phyloP scores from a whole-genome alignment of 192 early-diverging fungal genomes.

The Gigaspora rosea region DNA sequence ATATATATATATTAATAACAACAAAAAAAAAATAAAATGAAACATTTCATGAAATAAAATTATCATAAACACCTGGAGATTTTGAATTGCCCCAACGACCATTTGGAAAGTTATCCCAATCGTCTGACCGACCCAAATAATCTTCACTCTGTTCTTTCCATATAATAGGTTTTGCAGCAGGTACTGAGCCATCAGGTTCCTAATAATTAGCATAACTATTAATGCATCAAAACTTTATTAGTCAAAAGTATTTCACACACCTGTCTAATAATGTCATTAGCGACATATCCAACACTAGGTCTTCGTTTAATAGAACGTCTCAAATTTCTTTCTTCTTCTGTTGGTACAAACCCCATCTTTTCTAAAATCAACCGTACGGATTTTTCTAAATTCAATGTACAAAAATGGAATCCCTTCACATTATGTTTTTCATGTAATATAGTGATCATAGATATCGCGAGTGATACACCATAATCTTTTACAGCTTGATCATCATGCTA shows the following conservation, averaged over 20 bases:
- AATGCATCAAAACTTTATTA: neutral
- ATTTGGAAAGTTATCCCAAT: conserved; percentile 96
- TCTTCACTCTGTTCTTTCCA: conserved; percentile 93
- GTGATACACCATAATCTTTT: conserved; percentile 86
- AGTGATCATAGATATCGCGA: conserved; percentile 78
- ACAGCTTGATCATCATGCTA: conserved; percentile 90
- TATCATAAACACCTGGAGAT: conserved; percentile 59
- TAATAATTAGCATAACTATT: conserved; percentile 4
- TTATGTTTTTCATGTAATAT: conserved; percentile 50
- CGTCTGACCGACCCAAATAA: conserved; percentile 82
- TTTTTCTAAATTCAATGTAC: conserved; percentile 91
- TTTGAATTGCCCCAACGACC: conserved; percentile 97
- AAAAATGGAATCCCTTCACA: conserved; percentile 83
- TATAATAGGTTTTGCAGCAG: conserved; percentile 84
- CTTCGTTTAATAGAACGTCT: conserved; percentile 65
- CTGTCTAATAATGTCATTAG: conserved; percentile 13
- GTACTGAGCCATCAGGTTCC: conserved; percentile 34
- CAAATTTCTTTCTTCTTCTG: conserved; percentile 60
- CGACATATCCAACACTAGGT: neutral
- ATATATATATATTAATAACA: neutral
- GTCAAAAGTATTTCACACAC: neutral
- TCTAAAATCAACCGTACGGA: conserved; percentile 82
- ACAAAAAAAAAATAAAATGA: neutral
- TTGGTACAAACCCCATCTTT: conserved; percentile 67
- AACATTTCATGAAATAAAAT: neutral